Evolutionary conservation across 2,329 filamentous ascomycete genomes (phyloP), one percentile per base, ranked within the genome.

Genomic region (Canariomyces notabilis): DNA sequence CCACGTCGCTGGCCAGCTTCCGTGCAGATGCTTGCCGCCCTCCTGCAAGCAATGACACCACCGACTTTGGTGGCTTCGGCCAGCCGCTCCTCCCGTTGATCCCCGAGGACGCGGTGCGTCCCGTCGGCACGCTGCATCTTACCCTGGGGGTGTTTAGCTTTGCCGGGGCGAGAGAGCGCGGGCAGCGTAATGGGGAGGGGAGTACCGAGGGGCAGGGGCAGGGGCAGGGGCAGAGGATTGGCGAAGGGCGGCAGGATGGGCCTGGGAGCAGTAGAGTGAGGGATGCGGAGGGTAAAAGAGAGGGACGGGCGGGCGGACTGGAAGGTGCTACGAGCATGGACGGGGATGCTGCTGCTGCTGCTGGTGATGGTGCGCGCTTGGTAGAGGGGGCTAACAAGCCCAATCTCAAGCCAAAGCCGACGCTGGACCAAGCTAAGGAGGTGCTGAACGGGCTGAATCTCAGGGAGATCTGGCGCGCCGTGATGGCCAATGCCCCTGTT

Each of bases 61-160:
- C n/a, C 15, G 33, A 8, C 33, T 16, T 35, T 16, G 33, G 33
- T 16, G 33, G 5, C 5, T 11, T 4, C 26, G 26, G 26, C 4
- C 9, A 4, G 4, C 9, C 4, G 26, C 14, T 9, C 9, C 26
- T 29, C 26, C 26, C 26, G 26, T 12, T 29, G 26, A 29, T 91
- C 8, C 85, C 86, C 0, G 62, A 71, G 23, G 76, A 76, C 44
- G 88, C 89, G 2, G 69, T 95, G 41, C 74, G 89, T 21, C 89
- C 89, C 0, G 67, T 87, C 0, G 87, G 87, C 0, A 89, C 89
- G 1, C 66, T 96, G 38, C 91, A 97, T 65, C 70, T 95, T 2
- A 96, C 90, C 0, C 73, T 96, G 0, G 90, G 89, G 0, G 86
- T 94, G 1, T 90, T 96, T 85, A 84, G 77, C 53, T 75, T 95